Evolutionary conservation across 129 eudicot genomes (phyloP), one percentile per base, ranked within the genome.

Genomic region (Flaveria bidentis): DNA sequence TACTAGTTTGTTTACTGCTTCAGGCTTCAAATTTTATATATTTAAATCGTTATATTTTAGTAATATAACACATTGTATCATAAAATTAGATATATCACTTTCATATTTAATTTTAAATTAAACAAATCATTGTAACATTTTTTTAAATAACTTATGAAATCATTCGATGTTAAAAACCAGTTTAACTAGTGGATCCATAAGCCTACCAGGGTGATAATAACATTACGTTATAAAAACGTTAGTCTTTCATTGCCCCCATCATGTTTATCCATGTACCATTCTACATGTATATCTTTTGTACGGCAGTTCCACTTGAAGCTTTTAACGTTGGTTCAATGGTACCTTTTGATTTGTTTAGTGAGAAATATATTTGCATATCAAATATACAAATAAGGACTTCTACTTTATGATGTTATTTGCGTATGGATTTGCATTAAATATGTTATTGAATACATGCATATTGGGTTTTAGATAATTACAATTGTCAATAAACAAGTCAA

Each of bases 291-390:
- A 44, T 51, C 30, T 16, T 70, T 30, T 69, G 58, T 49, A 47
- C 15, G 41, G 42, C 73, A 2, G 33, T 30, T 53, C 10, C 23
- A 53, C 65, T 72, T 36, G 17, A 53, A 18, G 18, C 9, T 73
- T 56, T 73, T 10, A 41, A 42, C 1, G 5, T 72, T 39, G 39
- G 36, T 74, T 42, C 12, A 57, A 57, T 58, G n/a, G 70, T 42
- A 53, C 45, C 58, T 74, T 74, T 60, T 63, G 15, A 4, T 58
- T 74, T 61, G 0, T 74, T 42, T 58, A 60, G 49, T 60, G 46
- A 25, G 46, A 60, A 60, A 64, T 55, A 74, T 74, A 58, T 23
- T 74, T 60, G 57, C 78, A 73, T 18, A 73, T 73, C 56, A 42
- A 23, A 58, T 55, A 16, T 30, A 8, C 11, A 51, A 72, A 72